These are phyloP conservation scores for Coprinellus aureogranulatus DNA, from an alignment of 768 basidiomycete species.

Conservation along the genomic window DNA sequence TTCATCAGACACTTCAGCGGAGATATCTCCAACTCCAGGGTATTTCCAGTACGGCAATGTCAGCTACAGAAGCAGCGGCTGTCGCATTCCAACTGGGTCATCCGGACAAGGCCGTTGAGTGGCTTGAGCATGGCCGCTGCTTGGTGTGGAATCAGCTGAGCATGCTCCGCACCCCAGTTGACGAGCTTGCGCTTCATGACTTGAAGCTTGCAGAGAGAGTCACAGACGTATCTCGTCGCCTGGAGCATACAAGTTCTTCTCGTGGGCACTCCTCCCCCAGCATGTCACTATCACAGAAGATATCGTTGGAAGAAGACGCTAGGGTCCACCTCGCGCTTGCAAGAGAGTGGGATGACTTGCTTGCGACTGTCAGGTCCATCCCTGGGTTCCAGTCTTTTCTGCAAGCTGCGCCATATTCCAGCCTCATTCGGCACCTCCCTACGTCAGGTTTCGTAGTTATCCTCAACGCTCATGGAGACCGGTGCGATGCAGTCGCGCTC, in stretches of 20 bases:
- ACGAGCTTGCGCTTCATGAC: constrained; percentile 11
- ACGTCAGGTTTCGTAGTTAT: constrained; percentile 6
- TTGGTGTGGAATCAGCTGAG: constrained; percentile 27
- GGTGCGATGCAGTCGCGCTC: constrained; percentile 1
- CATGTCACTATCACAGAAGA: background rate
- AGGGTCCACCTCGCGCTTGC: constrained; percentile 9
- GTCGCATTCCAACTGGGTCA: constrained; percentile 21
- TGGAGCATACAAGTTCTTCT: background rate
- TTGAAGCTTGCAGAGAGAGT: constrained; percentile 17
- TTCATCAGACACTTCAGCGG: background rate
- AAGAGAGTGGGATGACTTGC: constrained; percentile 16
- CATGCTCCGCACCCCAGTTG: constrained; percentile 19
- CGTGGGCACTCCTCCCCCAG: constrained; percentile 10
- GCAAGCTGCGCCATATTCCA: constrained; percentile 5
- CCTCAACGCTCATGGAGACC: background rate
- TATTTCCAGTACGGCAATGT: background rate
- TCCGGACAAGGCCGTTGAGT: constrained; percentile 27
- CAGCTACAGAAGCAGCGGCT: constrained; percentile 17
- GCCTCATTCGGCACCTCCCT: constrained; percentile 8
- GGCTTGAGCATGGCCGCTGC: constrained; percentile 30
- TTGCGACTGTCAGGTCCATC: constrained; percentile 10
- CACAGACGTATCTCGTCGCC: background rate
- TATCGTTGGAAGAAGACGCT: background rate
- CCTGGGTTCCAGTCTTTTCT: constrained; percentile 22
- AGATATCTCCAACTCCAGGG: background rate